phyloP scores from a whole-genome alignment of 2,329 filamentous ascomycete species.

The Fusarium torreyae region DNA sequence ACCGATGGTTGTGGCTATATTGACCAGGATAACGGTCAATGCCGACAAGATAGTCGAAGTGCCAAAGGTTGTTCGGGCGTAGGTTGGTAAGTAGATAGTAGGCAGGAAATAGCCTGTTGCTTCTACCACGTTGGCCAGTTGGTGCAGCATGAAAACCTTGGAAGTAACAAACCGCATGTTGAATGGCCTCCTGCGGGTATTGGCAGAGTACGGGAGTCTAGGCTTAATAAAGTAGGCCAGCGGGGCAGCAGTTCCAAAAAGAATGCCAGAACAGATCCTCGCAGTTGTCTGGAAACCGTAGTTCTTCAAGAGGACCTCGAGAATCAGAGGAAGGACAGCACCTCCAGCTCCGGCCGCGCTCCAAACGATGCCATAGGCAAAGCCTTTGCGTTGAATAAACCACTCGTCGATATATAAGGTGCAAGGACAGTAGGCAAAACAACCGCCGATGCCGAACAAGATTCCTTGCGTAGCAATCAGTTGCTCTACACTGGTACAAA shows the following conservation, averaged over 20 bases:
- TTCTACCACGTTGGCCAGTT: slow-evolving; percentile 68
- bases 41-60: slow-evolving; percentile 63
- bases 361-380: slow-evolving; percentile 72
- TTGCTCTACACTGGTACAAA: slow-evolving; percentile 63
- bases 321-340: slow-evolving; percentile 63
- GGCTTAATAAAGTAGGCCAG: slow-evolving; percentile 68
- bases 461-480: slow-evolving; percentile 71
- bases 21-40: slow-evolving; percentile 69
- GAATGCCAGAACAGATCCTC: slow-evolving; percentile 63
- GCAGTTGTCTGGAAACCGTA: slow-evolving; percentile 61
- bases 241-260: slow-evolving; percentile 64
- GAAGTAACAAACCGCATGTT: slow-evolving; percentile 64
- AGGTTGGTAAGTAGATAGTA: slow-evolving; percentile 70
- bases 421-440: slow-evolving; percentile 66
- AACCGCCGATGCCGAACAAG: slow-evolving; percentile 69
- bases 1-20: slow-evolving; percentile 68
- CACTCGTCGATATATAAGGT: slow-evolving; percentile 71
- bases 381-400: slow-evolving; percentile 58
- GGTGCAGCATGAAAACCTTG: slow-evolving; percentile 68
- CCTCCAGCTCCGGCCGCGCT: slow-evolving; percentile 54
- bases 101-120: slow-evolving; percentile 72
- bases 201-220: slow-evolving; percentile 59
- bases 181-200: slow-evolving; percentile 51
- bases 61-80: slow-evolving; percentile 63
- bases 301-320: slow-evolving; percentile 61